These are phyloP conservation scores for Aspergillus ruber DNA, from an alignment of 2,329 filamentous ascomycete genomes.

Conservation along the genomic window DNA sequence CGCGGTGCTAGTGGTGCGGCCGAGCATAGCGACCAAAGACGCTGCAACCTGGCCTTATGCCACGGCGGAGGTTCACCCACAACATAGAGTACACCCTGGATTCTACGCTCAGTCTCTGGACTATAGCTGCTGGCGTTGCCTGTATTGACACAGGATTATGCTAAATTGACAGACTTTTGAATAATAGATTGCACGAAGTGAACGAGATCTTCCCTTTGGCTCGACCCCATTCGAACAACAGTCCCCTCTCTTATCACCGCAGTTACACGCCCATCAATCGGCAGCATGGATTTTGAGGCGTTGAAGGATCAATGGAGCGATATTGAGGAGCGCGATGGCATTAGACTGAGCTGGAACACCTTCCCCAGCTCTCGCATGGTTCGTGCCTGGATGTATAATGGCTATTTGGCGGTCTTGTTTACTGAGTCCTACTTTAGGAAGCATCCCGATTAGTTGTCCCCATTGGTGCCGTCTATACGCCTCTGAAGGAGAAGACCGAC, in stretches of 20 bases:
- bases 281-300: conserved; percentile 80
- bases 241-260: conserved; percentile 19
- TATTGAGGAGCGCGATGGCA: conserved; percentile 91
- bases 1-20: conserved; percentile 24
- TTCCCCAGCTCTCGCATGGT: conserved; percentile 98
- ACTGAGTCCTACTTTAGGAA: conserved; percentile 56
- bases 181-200: conserved; percentile 15
- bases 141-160: conserved; percentile 26
- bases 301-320: conserved; percentile 96
- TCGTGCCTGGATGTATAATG: conserved; percentile 23
- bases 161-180: conserved; percentile 17
- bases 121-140: conserved; percentile 25
- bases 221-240: conserved; percentile 1
- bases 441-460: conserved; percentile 90
- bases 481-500: conserved; percentile 85
- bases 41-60: conserved; percentile 44
- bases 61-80: conserved; percentile 25
- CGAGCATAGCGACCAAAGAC: conserved; percentile 26
- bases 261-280: conserved; percentile 16
- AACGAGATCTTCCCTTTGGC: conserved; percentile 10
- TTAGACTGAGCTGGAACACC: conserved; percentile 96
- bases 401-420: conserved; percentile 7
- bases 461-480: conserved; percentile 92
- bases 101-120: conserved; percentile 22
- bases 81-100: conserved; percentile 22